Percentiles rank a stretch among this genome's conserved stretches.
These are phyloP conservation scores for thale cress (Arabidopsis thaliana) DNA, from an alignment of 345 rosid genomes.

Conservation along the genomic window DNA sequence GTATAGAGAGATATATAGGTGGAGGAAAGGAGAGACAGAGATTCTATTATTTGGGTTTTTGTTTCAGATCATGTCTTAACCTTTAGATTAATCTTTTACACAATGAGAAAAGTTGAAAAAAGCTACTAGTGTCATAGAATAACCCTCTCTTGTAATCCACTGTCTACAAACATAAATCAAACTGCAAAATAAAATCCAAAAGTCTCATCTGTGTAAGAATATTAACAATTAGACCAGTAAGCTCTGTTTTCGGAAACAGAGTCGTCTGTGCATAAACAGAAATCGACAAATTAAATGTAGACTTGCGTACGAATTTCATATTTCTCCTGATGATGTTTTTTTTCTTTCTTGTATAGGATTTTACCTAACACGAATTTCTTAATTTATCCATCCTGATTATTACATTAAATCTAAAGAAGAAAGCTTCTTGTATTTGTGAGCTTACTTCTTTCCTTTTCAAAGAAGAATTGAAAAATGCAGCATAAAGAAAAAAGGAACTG, in stretches of 20 bases:
- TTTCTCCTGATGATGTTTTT: not conserved
- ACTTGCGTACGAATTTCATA: not conserved
- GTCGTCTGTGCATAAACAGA: not conserved
- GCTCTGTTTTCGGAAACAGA: slow-evolving; percentile 15
- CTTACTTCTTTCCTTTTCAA: slow-evolving; percentile 35
- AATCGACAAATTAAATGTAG: not conserved
- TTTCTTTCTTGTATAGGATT: not conserved
- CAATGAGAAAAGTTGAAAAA: slow-evolving; percentile 13
- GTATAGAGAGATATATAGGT: slow-evolving; percentile 43
- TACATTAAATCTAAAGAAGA: slow-evolving; percentile 33
- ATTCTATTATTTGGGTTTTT: slow-evolving; percentile 30
- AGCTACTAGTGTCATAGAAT: not conserved
- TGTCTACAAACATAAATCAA: slow-evolving; percentile 7
- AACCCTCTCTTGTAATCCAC: not conserved
- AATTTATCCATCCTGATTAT: slow-evolving; percentile 12
- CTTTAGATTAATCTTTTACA: slow-evolving; percentile 36
- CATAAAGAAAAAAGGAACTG: not conserved
- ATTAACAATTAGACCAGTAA: not conserved
- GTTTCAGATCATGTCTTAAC: slow-evolving; percentile 36
- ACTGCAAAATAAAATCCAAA: slow-evolving; percentile 3
- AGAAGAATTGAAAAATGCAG: slow-evolving; percentile 34
- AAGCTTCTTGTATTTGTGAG: slow-evolving; percentile 32
- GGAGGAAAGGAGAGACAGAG: slow-evolving; percentile 33
- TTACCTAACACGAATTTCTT: slow-evolving; percentile 1
- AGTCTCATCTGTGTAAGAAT: not conserved